Conservation (phyloP, 345 rosid species). For the Eucalyptus lansdowneana region DNA sequence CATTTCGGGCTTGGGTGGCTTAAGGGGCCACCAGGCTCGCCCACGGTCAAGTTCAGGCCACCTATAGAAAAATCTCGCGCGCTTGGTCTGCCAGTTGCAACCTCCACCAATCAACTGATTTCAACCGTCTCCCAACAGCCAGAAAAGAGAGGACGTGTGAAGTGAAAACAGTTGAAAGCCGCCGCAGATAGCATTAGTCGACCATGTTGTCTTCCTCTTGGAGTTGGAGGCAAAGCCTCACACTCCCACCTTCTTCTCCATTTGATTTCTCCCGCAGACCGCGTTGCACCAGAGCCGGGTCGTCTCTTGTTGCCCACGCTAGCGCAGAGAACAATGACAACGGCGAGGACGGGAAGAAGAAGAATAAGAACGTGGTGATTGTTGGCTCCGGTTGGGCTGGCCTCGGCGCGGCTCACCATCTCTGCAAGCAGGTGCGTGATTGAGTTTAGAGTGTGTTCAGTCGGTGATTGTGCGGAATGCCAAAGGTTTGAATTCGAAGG, state of each 20-base stretch:
- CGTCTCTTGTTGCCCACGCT: not conserved
- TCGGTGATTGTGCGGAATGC: not conserved
- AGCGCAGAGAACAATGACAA: not conserved
- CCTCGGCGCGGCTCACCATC: conserved; percentile 57
- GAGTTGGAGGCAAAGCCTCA: not conserved
- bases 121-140: not conserved
- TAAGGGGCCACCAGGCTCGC: not conserved
- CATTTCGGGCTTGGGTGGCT: not conserved
- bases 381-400: conserved; percentile 69
- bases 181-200: not conserved
- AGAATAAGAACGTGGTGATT: conserved; percentile 26
- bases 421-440: conserved; percentile 24
- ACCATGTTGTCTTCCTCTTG: not conserved
- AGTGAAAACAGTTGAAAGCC: not conserved
- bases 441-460: not conserved
- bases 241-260: not conserved
- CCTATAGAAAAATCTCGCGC: not conserved
- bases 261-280: not conserved
- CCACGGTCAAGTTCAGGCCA: not conserved
- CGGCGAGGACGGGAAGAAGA: not conserved
- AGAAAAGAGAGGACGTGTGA: not conserved
- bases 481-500: not conserved
- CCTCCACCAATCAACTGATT: not conserved
- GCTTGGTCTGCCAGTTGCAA: not conserved
- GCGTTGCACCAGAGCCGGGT: not conserved